These are phyloP conservation scores for Monilinia aucupariae DNA, from an alignment of 2,329 filamentous ascomycete genomes.

Conservation along the genomic window DNA sequence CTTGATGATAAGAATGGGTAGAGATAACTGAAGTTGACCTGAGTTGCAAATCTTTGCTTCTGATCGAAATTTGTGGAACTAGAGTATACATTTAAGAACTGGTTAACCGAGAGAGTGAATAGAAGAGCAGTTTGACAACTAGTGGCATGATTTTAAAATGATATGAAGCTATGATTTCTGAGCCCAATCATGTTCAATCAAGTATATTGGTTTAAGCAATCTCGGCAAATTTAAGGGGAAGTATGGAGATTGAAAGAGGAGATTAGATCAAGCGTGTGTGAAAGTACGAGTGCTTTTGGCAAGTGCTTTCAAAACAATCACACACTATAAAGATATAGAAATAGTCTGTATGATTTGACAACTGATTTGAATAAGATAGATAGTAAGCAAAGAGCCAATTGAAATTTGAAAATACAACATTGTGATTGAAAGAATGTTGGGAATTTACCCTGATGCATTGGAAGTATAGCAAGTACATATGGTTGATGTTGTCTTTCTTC, in stretches of 20 bases:
- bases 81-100: background rate
- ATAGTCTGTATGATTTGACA: background rate
- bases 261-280: background rate
- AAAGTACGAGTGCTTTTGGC: background rate
- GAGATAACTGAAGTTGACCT: background rate
- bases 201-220: background rate
- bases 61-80: background rate
- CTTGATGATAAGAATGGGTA: background rate
- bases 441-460: background rate
- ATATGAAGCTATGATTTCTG: background rate
- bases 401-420: background rate
- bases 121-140: background rate
- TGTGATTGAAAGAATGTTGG: background rate
- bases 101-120: slow-evolving; percentile 3
- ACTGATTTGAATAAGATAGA: background rate
- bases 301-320: background rate
- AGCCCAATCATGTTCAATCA: background rate
- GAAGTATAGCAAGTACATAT: background rate
- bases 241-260: background rate
- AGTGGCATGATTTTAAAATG: background rate
- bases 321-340: background rate
- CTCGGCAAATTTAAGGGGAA: background rate
- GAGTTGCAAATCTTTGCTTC: background rate
- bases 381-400: background rate
- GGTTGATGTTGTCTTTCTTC: background rate